Percentiles rank a stretch among this genome's conserved stretches.
These are phyloP conservation scores for Plasmodium falciparum DNA, from an alignment of 169 alveolate genomes.

Conservation along the genomic window DNA sequence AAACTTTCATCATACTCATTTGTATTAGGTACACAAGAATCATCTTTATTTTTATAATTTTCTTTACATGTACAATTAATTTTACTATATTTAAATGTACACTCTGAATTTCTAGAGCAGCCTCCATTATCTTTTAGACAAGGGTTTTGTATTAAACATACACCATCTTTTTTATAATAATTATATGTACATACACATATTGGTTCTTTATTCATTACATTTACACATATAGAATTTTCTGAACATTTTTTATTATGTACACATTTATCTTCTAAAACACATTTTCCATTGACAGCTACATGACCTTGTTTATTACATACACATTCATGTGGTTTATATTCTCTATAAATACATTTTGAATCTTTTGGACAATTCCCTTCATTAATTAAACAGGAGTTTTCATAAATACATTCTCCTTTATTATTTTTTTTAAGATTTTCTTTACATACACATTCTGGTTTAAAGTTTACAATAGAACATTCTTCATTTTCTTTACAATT, in stretches of 20 bases:
- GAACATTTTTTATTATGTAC: constrained; percentile 20
- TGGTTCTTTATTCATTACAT: constrained; percentile 49
- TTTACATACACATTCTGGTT: constrained; percentile 37
- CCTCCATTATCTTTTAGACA: constrained; percentile 49
- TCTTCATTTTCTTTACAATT: constrained; percentile 32
- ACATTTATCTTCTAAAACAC: constrained; percentile 52
- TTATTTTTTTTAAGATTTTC: constrained; percentile 26
- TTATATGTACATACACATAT: constrained; percentile 63
- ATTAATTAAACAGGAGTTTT: constrained; percentile 37
- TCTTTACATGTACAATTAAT: constrained; percentile 40
- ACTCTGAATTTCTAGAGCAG: constrained; percentile 30
- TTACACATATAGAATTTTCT: constrained; percentile 65
- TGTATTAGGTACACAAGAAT: constrained; percentile 21
- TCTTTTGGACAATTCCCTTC: constrained; percentile 45
- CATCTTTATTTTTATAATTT: constrained; percentile 14
- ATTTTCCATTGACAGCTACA: constrained; percentile 17
- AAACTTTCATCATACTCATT: constrained; percentile 4
- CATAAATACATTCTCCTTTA: constrained; percentile 20
- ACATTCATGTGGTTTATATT: constrained; percentile 48
- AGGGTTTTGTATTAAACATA: constrained; percentile 37
- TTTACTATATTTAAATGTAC: constrained; percentile 17
- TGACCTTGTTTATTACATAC: constrained; percentile 38
- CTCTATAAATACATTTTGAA: constrained; percentile 39
- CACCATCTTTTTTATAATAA: constrained; percentile 19
- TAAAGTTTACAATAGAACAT: constrained; percentile 11